Conservation (phyloP, 257 asterid species). For the Ocimum tenuiflorum region DNA sequence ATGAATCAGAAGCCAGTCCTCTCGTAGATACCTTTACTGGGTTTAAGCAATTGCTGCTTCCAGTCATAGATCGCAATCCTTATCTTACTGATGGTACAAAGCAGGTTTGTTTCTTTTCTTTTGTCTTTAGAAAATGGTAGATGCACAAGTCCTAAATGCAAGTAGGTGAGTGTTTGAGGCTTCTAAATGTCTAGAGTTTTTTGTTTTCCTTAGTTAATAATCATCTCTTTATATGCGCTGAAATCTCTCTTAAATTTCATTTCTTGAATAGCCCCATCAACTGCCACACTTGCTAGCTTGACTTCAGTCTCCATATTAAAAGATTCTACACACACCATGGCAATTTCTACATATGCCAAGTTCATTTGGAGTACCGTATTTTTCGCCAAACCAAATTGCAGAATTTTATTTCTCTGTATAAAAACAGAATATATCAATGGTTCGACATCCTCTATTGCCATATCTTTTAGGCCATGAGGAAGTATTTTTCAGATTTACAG, state of each 20-base stretch:
- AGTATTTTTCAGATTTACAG: not conserved
- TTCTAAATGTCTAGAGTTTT: not conserved
- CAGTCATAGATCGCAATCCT: constrained; percentile 82
- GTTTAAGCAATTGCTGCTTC: constrained; percentile 85
- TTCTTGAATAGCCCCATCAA: not conserved
- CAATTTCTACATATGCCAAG: not conserved
- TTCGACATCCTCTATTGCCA: not conserved
- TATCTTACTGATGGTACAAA: constrained; percentile 88
- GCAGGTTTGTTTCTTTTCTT: constrained; percentile 43
- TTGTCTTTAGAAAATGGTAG: constrained; percentile 2
- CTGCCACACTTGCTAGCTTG: not conserved
- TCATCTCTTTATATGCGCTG: not conserved
- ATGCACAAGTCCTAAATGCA: not conserved
- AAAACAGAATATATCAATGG: not conserved
- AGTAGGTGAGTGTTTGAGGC: not conserved
- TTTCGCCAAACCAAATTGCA: not conserved
- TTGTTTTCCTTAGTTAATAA: not conserved
- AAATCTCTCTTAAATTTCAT: not conserved
- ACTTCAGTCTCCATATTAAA: not conserved
- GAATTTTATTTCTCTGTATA: not conserved
- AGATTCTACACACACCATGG: not conserved
- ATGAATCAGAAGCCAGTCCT: constrained; percentile 44
- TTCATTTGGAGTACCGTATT: not conserved
- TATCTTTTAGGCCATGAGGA: not conserved
- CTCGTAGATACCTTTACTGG: constrained; percentile 46